Conservation (phyloP, 352 stramenopile genomes). For the Phytopythium delawarense region DNA sequence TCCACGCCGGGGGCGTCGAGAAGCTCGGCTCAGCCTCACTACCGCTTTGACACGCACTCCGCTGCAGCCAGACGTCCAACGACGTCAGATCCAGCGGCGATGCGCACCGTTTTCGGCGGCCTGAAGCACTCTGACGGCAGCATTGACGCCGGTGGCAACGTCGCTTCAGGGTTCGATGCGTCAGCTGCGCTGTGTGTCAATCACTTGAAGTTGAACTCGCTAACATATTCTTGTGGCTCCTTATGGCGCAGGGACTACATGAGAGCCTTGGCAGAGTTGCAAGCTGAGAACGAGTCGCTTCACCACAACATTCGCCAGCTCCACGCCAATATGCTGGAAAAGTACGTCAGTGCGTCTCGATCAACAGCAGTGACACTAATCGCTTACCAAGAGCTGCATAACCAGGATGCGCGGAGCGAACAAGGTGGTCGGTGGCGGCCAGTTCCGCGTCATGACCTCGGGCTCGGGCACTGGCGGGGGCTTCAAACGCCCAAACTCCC, state of each 20-base stretch:
- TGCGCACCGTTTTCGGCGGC: background rate
- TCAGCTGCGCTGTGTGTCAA: background rate
- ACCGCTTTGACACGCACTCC: slow-evolving; percentile 1
- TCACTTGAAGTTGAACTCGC: background rate
- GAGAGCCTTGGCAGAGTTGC: slow-evolving; percentile 4
- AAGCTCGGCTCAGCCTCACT: background rate
- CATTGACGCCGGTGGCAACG: background rate
- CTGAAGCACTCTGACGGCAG: background rate
- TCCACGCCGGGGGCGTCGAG: background rate
- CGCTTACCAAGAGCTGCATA: background rate
- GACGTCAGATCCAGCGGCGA: background rate
- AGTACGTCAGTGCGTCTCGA: slow-evolving; percentile 11
- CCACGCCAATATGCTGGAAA: slow-evolving; percentile 28
- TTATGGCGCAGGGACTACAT: background rate
- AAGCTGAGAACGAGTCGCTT: slow-evolving; percentile 22
- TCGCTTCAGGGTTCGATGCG: background rate
- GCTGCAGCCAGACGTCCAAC: background rate
- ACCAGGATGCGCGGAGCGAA: slow-evolving; percentile 30
- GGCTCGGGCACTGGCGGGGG: background rate
- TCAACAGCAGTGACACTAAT: background rate
- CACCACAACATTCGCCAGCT: slow-evolving; percentile 23
- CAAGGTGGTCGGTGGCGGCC: slow-evolving; percentile 32
- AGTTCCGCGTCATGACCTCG: slow-evolving; percentile 26
- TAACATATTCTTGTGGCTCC: background rate
- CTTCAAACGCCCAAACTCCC: background rate